A percentile compares a stretch with the other conserved stretches of the same genome.
phyloP scores from a whole-genome alignment of 306 rosid species.

The Acacia acuminata region DNA sequence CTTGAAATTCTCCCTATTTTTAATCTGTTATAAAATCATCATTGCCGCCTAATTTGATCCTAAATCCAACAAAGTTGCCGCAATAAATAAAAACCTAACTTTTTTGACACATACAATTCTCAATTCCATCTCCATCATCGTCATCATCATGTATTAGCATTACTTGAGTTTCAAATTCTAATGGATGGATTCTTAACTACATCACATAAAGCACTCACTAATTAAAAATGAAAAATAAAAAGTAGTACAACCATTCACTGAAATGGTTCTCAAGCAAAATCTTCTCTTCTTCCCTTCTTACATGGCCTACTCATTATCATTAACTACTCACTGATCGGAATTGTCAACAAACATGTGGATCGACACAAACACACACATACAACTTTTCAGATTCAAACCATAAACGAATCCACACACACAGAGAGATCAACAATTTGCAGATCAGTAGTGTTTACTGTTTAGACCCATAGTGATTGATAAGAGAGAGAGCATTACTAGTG shows the following conservation, averaged over 20 bases:
- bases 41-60: no score
- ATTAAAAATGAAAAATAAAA: no score
- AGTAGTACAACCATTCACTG: neutral
- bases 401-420: neutral
- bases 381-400: neutral
- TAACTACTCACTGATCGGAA: no score
- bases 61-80: neutral
- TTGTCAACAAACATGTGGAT: neutral
- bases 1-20: no score
- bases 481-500: conserved; percentile 51
- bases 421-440: neutral
- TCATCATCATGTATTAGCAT: no score
- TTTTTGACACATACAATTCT: no score
- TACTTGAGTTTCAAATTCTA: no score
- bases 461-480: conserved; percentile 43
- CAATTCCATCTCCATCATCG: neutral
- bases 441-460: conserved; percentile 31
- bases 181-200: neutral
- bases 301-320: neutral
- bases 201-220: neutral
- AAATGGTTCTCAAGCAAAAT: neutral
- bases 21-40: no score
- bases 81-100: neutral
- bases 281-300: neutral
- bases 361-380: neutral